These are phyloP conservation scores for Yarrowia sp. DNA, from an alignment of 805 yeast species.

Conservation along the genomic window DNA sequence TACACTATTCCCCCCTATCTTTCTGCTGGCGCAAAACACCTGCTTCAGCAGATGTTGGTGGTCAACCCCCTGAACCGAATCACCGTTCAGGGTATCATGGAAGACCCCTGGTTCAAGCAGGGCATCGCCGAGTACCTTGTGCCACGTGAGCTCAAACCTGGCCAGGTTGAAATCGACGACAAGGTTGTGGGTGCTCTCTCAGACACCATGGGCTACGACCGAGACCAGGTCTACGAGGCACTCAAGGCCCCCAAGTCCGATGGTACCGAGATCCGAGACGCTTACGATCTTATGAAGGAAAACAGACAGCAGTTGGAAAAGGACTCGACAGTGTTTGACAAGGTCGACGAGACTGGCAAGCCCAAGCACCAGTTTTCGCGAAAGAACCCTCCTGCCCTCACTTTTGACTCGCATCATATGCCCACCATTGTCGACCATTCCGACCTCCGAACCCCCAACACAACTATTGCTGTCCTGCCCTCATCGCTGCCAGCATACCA, in stretches of 20 bases:
- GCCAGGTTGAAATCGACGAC: constrained; percentile 55
- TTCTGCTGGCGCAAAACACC: constrained; percentile 77
- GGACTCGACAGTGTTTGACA: constrained; percentile 26
- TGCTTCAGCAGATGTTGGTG: constrained; percentile 85
- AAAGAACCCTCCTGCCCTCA: constrained; percentile 40
- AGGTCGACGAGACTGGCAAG: constrained; percentile 22
- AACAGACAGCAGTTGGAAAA: constrained; percentile 47
- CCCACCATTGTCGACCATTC: constrained; percentile 36
- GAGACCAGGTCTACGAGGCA: constrained; percentile 76
- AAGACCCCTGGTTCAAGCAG: constrained; percentile 88
- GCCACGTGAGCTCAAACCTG: constrained; percentile 47
- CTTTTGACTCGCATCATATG: constrained; percentile 41
- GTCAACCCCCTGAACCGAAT: constrained; percentile 93
- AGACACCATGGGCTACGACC: constrained; percentile 83
- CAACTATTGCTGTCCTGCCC: constrained; percentile 89
- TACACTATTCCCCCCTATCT: constrained; percentile 85
- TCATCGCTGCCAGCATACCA: constrained; percentile 93
- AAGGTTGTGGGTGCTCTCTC: constrained; percentile 70
- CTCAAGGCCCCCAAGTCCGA: constrained; percentile 42
- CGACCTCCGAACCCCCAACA: constrained; percentile 49
- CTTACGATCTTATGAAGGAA: constrained; percentile 75
- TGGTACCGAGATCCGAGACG: constrained; percentile 72
- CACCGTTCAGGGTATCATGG: constrained; percentile 86
- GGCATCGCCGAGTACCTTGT: constrained; percentile 75
- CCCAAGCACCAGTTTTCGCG: constrained; percentile 13